These are phyloP conservation scores for Ophiocordyceps camponoti-rufipedis DNA, from an alignment of 2,329 filamentous ascomycete genomes.

Conservation along the genomic window DNA sequence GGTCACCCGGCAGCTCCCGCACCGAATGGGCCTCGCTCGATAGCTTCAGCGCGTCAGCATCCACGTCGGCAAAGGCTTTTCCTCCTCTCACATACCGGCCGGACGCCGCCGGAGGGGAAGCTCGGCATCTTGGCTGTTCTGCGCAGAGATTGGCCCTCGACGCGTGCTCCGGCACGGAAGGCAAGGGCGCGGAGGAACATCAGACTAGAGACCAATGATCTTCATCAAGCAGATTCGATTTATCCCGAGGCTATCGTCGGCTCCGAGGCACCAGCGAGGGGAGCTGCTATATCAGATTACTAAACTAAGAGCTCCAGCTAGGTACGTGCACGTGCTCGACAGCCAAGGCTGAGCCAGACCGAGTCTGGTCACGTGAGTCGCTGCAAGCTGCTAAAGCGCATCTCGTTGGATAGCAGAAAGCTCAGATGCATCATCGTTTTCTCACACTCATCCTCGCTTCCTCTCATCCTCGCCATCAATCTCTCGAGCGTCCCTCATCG, in stretches of 20 bases:
- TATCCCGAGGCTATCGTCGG: not conserved
- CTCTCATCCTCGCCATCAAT: not conserved
- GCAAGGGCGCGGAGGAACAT: constrained; percentile 40
- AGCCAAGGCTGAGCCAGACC: too few species aligned
- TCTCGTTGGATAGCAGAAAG: too few species aligned
- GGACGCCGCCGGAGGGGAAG: constrained; percentile 27
- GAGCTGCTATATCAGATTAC: too few species aligned
- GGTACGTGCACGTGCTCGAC: too few species aligned
- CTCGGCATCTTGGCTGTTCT: constrained; percentile 47
- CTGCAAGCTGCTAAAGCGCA: too few species aligned
- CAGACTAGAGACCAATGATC: constrained; percentile 9
- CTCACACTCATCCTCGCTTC: not conserved
- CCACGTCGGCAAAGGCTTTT: not conserved
- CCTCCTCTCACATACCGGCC: constrained; percentile 8
- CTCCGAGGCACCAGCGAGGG: not conserved
- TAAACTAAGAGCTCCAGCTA: too few species aligned
- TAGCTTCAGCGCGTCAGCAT: constrained; percentile 8
- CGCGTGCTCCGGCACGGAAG: constrained; percentile 33
- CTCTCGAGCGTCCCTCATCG: not conserved
- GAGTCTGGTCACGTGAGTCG: too few species aligned
- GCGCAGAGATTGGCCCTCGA: constrained; percentile 10
- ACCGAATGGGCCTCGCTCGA: constrained; percentile 18
- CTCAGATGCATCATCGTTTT: not conserved
- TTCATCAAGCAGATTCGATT: not conserved
- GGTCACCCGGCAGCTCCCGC: constrained; percentile 47